Base-by-base conservation (phyloP, 768 basidiomycete genomes). In the Flagelloscypha sp. region DNA sequence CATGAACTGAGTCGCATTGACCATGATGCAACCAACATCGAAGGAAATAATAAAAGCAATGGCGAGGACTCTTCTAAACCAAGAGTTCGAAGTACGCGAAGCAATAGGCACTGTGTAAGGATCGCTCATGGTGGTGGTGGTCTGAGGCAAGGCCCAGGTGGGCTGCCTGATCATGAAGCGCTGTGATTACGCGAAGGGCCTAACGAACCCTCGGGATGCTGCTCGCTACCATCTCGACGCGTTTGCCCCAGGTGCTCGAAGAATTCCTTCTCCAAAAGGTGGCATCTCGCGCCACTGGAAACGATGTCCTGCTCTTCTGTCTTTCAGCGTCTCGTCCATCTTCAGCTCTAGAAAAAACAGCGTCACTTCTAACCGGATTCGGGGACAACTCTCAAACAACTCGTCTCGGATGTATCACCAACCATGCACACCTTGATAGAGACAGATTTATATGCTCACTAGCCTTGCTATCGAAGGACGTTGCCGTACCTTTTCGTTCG, bases 1-100 rank as follows among this genome's bases (percentile, higher is more conserved):
- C 18, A 79, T 46, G 54, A 93, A 69, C 56, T 94, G 92, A 24
- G 76, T 74, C 20, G 59, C 66, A 48, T 88, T 76, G 44, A 86
- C 68, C 61, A 79, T 74, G 21, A 88, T 38, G 48, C 78, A 78
- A 8, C 72, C 86, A 6, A 70, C 43, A 43, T 73, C 56, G 62
- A 87, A 86, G 21, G 79, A 47, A 24, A 77, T 18, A 40, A 59
- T 46, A 54, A 79, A 84, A 17, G 74, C 50, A 4, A 74, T 21
- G 18, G 65, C 77, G 18, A 68, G 51, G 30, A 77, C 32, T 2
- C 52, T 59, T 55, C 71, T 72, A 24, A 40, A 29, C 75, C 78
- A 84, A 42, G 79, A 55, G 32, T 58, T 57, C 1, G 65, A 58
- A 7, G 74, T 73, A 17, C 83, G 74, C 35, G 57, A 48, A 33